phyloP scores from a whole-genome alignment of 2,329 filamentous ascomycete genomes.

The Bipolaris zeicola region DNA sequence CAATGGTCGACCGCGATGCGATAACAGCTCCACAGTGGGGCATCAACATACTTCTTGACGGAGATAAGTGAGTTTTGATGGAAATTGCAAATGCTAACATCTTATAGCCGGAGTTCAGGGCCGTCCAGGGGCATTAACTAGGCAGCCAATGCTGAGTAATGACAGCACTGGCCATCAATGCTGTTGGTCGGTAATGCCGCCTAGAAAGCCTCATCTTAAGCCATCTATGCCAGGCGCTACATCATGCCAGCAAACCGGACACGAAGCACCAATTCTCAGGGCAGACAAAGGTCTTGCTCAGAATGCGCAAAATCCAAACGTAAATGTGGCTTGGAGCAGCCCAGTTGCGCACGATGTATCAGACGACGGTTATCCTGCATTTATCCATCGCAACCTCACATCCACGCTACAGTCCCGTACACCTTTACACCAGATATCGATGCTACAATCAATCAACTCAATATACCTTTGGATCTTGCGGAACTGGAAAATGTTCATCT shows the following conservation, averaged over 20 bases:
- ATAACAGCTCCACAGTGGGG: background rate
- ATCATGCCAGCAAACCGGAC: slow-evolving; percentile 50
- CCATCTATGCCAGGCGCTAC: background rate
- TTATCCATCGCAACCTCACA: slow-evolving; percentile 44
- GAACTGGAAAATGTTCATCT: slow-evolving; percentile 29
- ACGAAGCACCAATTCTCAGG: slow-evolving; percentile 29
- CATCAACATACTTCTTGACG: background rate
- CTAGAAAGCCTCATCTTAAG: background rate
- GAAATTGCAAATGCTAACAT: background rate
- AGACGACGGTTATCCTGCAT: slow-evolving; percentile 56
- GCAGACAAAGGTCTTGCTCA: slow-evolving; percentile 60
- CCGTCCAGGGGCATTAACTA: no score
- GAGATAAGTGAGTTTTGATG: background rate
- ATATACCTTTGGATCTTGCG: slow-evolving; percentile 1
- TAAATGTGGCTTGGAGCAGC: slow-evolving; percentile 60
- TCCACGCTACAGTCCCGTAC: background rate
- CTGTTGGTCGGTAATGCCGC: background rate
- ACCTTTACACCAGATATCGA: slow-evolving; percentile 5
- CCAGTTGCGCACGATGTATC: slow-evolving; percentile 60
- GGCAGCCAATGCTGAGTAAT: slow-evolving; percentile 12
- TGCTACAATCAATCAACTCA: slow-evolving; percentile 16
- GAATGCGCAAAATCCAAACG: slow-evolving; percentile 64
- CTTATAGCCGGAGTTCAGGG: background rate
- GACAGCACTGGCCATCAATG: background rate
- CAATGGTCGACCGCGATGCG: background rate